Evolutionary conservation across 371 early-diverging fungal species (phyloP), one percentile per base, ranked within the genome.

Genomic region (Mucor mucedo): DNA sequence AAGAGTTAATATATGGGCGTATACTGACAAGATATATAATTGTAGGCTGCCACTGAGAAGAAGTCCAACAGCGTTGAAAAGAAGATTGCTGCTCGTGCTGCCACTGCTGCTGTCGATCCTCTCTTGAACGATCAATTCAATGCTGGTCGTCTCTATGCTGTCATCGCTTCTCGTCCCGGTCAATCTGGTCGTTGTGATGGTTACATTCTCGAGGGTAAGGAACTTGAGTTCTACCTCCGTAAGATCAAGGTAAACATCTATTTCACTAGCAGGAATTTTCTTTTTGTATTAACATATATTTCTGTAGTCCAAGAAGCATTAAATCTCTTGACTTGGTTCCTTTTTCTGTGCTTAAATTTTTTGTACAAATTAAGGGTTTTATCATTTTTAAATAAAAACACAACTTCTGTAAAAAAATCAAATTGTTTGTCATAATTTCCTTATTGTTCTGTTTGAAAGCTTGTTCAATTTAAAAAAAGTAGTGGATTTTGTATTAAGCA

Each of bases 131-230:
- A 96, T 75, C 98, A 96, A 86, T 96, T 98, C 84, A 89, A 86
- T 77, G 89, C 97, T 68, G 99, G 99, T 73, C 94, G 97, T 85
- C 83, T 99, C 40, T 96, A 95, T 79, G 93, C 97, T 78, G 84
- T 89, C 79, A 85, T 99, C 78, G 81, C 97, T 44, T 98, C 99
- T 65, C 96, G 99, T 79, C 99, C 99, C 39, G 99, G 99, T 71
- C 99, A 99, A 87, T 90, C 92, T 75, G 99, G 99, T 69, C 95
- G 95, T 74, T 89, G 91, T 69, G 99, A 99, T 78, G 99, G 99
- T 58, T 96, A 98, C 88, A 93, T 99, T 70, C 90, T 99, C 58
- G 99, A 99, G 84, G 99, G 99, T 70, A 95, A 96, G 79, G 97
- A 98, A 86, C 94, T 98, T 66, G 92, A 95, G 60, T 98, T 98